Evolutionary conservation across 805 yeast species (phyloP).

Genomic region (Candida yuanshanica): DNA sequence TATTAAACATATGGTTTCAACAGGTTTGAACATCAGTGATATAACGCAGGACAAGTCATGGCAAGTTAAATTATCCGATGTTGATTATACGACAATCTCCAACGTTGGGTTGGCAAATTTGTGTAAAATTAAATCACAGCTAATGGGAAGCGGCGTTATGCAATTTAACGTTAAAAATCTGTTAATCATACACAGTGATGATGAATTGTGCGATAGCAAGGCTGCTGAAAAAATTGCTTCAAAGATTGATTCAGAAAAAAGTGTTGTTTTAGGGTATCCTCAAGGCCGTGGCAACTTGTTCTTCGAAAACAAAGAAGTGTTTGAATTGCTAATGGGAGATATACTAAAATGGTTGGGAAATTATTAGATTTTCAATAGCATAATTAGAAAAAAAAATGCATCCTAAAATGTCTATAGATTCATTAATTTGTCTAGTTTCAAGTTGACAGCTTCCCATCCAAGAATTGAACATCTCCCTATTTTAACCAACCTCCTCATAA

Average conservation of each 20-base stretch:
- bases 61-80: not conserved
- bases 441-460: slow-evolving; percentile 4
- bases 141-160: not conserved
- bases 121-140: slow-evolving; percentile 1
- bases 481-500: slow-evolving; percentile 12
- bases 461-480: slow-evolving; percentile 5
- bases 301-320: slow-evolving; percentile 16
- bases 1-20: slow-evolving; percentile 2
- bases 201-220: slow-evolving; percentile 4
- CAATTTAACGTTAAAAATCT: slow-evolving; percentile 12
- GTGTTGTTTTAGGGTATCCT: slow-evolving; percentile 10
- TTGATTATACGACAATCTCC: not conserved
- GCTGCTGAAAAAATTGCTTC: slow-evolving; percentile 8
- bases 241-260: slow-evolving; percentile 10
- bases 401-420: not conserved
- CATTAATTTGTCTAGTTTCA: not conserved
- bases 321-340: slow-evolving; percentile 11
- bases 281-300: slow-evolving; percentile 17
- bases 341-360: slow-evolving; percentile 17
- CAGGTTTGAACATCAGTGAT: not conserved
- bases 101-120: not conserved
- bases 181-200: slow-evolving; percentile 13
- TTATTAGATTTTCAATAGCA: slow-evolving; percentile 1
- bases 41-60: not conserved
- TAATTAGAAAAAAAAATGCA: no score